These are phyloP conservation scores for Penicillium longicatenatum DNA, from an alignment of 495 filamentous ascomycete genomes.

Conservation along the genomic window DNA sequence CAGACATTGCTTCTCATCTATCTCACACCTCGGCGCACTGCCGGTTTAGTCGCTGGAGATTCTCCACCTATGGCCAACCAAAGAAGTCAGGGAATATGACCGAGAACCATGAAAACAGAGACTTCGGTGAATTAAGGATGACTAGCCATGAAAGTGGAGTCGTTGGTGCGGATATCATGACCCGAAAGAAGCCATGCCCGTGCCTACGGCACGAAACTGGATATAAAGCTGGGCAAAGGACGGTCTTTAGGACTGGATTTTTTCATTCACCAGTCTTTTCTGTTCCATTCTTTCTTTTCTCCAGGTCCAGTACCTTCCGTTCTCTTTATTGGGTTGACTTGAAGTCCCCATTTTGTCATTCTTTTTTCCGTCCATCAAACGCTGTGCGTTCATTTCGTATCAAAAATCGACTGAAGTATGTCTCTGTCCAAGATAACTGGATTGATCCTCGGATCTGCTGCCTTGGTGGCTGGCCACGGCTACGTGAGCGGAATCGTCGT, in stretches of 20 bases:
- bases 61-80: slow-evolving; percentile 33
- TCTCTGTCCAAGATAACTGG: slow-evolving; percentile 44
- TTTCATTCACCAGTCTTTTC: slow-evolving; percentile 34
- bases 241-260: slow-evolving; percentile 13
- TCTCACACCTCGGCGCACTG: slow-evolving; percentile 29
- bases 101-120: slow-evolving; percentile 18
- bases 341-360: slow-evolving; percentile 41
- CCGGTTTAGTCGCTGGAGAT: slow-evolving; percentile 24
- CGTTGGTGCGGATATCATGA: slow-evolving; percentile 8
- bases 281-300: slow-evolving; percentile 38
- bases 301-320: slow-evolving; percentile 38
- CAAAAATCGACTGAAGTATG: slow-evolving; percentile 29
- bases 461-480: slow-evolving; percentile 62
- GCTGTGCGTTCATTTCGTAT: slow-evolving; percentile 42
- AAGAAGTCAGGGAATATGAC: slow-evolving; percentile 8
- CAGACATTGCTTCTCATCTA: slow-evolving; percentile 37
- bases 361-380: slow-evolving; percentile 31
- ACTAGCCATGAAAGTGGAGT: slow-evolving; percentile 11
- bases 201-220: background rate
- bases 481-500: slow-evolving; percentile 60
- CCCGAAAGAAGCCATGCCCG: slow-evolving; percentile 20
- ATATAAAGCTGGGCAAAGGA: slow-evolving; percentile 24
- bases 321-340: slow-evolving; percentile 41
- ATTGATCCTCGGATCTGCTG: slow-evolving; percentile 51
- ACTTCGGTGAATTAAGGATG: slow-evolving; percentile 24